Evolutionary conservation across 768 basidiomycete species (phyloP).

Genomic region (Termitomyces sp.): DNA sequence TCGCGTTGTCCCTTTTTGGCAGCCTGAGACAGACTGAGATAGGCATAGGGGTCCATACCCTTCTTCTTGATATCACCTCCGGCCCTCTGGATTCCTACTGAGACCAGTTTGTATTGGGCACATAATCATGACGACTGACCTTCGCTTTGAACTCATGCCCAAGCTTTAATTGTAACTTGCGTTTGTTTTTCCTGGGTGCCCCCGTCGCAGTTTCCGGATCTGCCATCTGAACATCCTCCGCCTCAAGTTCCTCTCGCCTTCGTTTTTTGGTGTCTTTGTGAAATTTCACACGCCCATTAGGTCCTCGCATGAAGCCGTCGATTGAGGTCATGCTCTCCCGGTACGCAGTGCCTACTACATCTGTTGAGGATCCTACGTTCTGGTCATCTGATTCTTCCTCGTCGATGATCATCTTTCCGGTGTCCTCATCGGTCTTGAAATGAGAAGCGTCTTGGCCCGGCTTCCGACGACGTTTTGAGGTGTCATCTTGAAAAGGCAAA

Average conservation of each 20-base stretch:
- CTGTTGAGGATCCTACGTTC: constrained; percentile 33
- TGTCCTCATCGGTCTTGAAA: constrained; percentile 85
- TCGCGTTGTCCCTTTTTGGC: constrained; percentile 53
- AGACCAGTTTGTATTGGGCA: constrained; percentile 7
- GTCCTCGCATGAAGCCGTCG: constrained; percentile 85
- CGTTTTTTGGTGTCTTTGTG: constrained; percentile 97
- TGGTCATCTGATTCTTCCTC: constrained; percentile 43
- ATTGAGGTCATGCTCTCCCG: constrained; percentile 75
- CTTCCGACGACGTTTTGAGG: constrained; percentile 52
- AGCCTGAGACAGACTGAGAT: constrained; percentile 79
- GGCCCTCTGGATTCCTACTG: constrained; percentile 60
- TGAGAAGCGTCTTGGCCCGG: constrained; percentile 81
- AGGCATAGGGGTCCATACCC: constrained; percentile 89
- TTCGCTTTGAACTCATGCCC: constrained; percentile 96
- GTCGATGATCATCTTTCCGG: constrained; percentile 75
- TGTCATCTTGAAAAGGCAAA: constrained; percentile 27
- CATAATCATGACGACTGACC: constrained; percentile 39
- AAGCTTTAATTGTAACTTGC: constrained; percentile 41
- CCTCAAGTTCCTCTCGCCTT: constrained; percentile 59
- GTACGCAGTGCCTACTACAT: constrained; percentile 75
- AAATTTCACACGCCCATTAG: constrained; percentile 85
- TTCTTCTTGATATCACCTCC: constrained; percentile 90
- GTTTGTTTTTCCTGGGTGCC: constrained; percentile 48
- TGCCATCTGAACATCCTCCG: constrained; percentile 71
- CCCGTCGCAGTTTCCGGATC: constrained; percentile 48